Evolutionary conservation across 805 yeast species (phyloP).

Genomic region (Teunomyces funiuensis): DNA sequence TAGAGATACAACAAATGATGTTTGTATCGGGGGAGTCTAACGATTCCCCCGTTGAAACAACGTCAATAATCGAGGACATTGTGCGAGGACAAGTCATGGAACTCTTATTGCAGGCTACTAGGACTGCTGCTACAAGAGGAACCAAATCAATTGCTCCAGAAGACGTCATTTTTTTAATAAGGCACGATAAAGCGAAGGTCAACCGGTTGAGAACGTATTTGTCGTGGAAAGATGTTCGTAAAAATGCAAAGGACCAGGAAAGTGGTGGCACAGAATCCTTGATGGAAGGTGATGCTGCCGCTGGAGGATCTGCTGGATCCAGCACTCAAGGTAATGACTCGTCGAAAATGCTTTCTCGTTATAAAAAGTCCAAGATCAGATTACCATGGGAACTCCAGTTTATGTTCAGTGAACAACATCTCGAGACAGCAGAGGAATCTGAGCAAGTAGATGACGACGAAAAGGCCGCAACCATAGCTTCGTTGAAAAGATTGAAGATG

Average conservation of each 20-base stretch:
- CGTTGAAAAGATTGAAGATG: slow-evolving; percentile 81
- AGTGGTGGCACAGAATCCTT: slow-evolving; percentile 50
- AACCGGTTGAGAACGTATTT: slow-evolving; percentile 85
- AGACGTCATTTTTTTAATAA: slow-evolving; percentile 86
- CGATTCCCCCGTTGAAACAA: slow-evolving; percentile 90
- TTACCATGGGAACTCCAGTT: slow-evolving; percentile 95
- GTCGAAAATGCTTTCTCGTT: slow-evolving; percentile 45
- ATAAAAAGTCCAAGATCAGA: slow-evolving; percentile 74
- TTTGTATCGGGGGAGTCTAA: slow-evolving; percentile 94
- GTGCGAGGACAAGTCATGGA: slow-evolving; percentile 94
- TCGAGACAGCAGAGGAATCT: slow-evolving; percentile 62
- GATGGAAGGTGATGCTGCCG: slow-evolving; percentile 49
- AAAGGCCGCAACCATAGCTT: slow-evolving; percentile 82
- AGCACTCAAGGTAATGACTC: slow-evolving; percentile 35
- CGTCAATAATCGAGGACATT: slow-evolving; percentile 91
- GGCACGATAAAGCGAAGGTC: slow-evolving; percentile 94
- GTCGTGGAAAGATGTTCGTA: slow-evolving; percentile 96
- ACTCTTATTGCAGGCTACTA: slow-evolving; percentile 70
- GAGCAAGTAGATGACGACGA: slow-evolving; percentile 82
- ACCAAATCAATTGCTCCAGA: slow-evolving; percentile 85
- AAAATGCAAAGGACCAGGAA: slow-evolving; percentile 64
- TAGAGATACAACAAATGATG: slow-evolving; percentile 98
- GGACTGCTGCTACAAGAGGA: slow-evolving; percentile 76
- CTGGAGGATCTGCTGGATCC: slow-evolving; percentile 39
- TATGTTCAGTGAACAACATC: slow-evolving; percentile 88